Percentiles rank a stretch among this genome's conserved stretches.
These are phyloP conservation scores for Basidiobolus meristosporus DNA, from an alignment of 371 early-diverging fungal genomes.

Conservation along the genomic window DNA sequence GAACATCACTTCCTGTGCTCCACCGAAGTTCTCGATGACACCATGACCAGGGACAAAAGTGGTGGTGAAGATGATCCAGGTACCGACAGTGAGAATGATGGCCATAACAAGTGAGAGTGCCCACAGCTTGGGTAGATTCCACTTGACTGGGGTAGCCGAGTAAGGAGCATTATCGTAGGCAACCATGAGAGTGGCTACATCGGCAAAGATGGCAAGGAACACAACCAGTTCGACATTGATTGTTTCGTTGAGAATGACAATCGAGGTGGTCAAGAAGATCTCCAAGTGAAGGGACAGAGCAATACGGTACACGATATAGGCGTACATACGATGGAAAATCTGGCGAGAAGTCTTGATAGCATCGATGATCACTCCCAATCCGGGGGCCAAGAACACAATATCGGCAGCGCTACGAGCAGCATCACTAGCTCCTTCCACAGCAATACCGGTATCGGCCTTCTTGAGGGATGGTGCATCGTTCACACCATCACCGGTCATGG, in stretches of 20 bases:
- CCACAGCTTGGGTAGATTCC: conserved; percentile 8
- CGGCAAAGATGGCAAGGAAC: neutral
- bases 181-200: neutral
- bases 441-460: conserved; percentile 64
- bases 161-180: conserved; percentile 10
- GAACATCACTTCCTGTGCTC: too few relatives aligned
- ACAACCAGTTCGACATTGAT: neutral
- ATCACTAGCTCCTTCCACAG: conserved; percentile 59
- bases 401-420: conserved; percentile 57
- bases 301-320: neutral
- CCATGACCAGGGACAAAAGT: too few relatives aligned
- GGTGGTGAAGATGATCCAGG: too few relatives aligned
- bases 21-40: too few relatives aligned
- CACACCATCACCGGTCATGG: conserved; percentile 86
- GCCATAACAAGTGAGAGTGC: conserved; percentile 5
- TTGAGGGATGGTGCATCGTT: conserved; percentile 90
- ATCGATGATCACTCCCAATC: conserved; percentile 10
- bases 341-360: too few relatives aligned
- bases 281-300: neutral
- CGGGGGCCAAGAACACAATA: conserved; percentile 39
- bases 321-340: too few relatives aligned
- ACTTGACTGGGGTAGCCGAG: conserved; percentile 7
- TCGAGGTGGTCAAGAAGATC: too few relatives aligned
- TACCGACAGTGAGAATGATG: conserved; percentile 6
- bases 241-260: neutral